Base-by-base conservation (phyloP, 495 filamentous ascomycete species). In the Pseudoneurospora amorphoporcata region DNA sequence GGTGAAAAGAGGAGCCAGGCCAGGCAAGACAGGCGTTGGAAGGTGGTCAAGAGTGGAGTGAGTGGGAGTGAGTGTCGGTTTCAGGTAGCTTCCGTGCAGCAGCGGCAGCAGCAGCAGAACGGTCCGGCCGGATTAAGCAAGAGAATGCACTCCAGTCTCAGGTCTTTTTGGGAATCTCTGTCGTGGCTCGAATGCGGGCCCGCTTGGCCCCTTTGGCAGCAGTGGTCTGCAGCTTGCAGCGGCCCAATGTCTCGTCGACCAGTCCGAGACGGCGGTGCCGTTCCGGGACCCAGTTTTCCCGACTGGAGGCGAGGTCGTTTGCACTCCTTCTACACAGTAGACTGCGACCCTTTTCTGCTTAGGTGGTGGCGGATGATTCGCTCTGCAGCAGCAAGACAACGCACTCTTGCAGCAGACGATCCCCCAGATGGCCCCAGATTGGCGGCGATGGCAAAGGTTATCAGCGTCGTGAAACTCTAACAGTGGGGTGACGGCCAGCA, bases 151-250 rank as follows among this genome's bases (percentile, higher is more conserved):
- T 58, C 47, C 47, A 65, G 53, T 65, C 53, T 65, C 53, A 65
- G 53, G 53, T 65, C 53, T 65, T 23, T 2, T 3, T 1, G 2
- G 47, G 19, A 7, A 47, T 74, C 75, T 75, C 75, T 88, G 86
- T 88, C 86, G 86, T 88, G 86, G 86, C 86, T 88, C 86, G 84
- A 87, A 85, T 88, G 83, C 85, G 78, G 82, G 80, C 81, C 53
- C 53, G 53, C 53, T 65, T 65, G 53, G 53, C 53, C 53, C 53
- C 83, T 81, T 74, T 83, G 81, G 81, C 82, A 81, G 81, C 80
- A 81, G 77, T 80, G 79, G 81, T 79, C 79, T 84, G 84, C 84
- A 84, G 84, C 78, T 69, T 84, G 83, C 84, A 84, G 78, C 82
- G 82, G 83, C 83, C 84, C 83, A 86, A 86, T 86, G 73, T 68